Evolutionary conservation across 352 stramenopile genomes (phyloP), one percentile per base, ranked within the genome.

Genomic region (Globisporangium paroecandrum): DNA sequence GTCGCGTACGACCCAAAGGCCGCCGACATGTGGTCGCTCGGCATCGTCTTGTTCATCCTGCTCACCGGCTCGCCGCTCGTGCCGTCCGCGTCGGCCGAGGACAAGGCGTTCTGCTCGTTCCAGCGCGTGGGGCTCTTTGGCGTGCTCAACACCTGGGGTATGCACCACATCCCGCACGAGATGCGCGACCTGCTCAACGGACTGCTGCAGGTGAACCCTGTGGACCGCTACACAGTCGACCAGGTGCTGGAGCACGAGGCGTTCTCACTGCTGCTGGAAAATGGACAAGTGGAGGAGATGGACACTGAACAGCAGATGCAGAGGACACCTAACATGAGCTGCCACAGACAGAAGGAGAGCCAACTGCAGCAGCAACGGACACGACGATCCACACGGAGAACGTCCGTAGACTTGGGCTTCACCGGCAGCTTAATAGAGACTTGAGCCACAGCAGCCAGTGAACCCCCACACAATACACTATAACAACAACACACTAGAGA

Each of bases 21-120:
- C 24, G 67, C 76, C 10, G 82, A 89, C 53, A 69, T 89, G 54
- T 90, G 82, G 82, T 87, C 79, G 34, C 70, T 89, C 2, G 79
- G 82, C 27, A 70, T 89, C 20, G 32, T 90, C 55, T 65, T 90
- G 9, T 90, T 88, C 65, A 79, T 88, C 69, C 58, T 90, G 71
- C 72, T 90, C 15, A 85, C 79, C 0, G 79, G 82, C 22, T 77
- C 75, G 10, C 76, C 77, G 15, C 65, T 86, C 13, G 64, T 87
- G 15, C 63, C 77, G 57, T 66, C 81, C 10, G 71, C 77, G 4
- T 74, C 69, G 0, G 12, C 73, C 7, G 72, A 77, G 32, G 72
- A 73, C 57, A 62, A 68, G n/a, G 69, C 75, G 2, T 85, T 85
- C 41, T 59, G 72, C 20, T 49, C 46, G 4, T 62, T 88, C 47